Conservation (phyloP, 1,284 basidiomycete genomes). For the Ceratobasidium sp. region DNA sequence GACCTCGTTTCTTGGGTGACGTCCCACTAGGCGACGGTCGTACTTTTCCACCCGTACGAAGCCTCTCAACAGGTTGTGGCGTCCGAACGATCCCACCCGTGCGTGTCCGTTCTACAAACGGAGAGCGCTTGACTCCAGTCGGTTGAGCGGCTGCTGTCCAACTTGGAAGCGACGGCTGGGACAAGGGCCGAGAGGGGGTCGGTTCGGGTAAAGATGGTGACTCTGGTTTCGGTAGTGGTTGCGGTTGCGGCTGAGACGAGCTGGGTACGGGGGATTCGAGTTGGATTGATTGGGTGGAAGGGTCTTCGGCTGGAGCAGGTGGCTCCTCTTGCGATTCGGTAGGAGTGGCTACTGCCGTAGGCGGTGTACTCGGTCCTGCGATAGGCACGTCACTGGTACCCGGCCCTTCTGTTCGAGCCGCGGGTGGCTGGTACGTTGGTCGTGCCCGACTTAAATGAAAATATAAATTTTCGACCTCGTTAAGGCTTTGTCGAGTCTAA, state of each 20-base stretch:
- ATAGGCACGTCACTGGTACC: background rate
- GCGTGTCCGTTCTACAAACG: constrained; percentile 39
- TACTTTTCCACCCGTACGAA: constrained; percentile 40
- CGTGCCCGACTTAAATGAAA: constrained; percentile 71
- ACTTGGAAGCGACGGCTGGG: constrained; percentile 3
- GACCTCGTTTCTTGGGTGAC: constrained; percentile 41
- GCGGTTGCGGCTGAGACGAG: background rate
- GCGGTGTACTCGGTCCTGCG: constrained; percentile 16
- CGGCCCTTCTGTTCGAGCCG: background rate
- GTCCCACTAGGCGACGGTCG: constrained; percentile 7
- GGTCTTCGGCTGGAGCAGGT: background rate
- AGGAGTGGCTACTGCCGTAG: constrained; percentile 12
- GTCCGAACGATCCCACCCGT: constrained; percentile 38
- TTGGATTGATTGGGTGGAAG: constrained; percentile 19
- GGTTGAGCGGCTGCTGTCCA: no score
- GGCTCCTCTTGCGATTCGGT: constrained; percentile 5
- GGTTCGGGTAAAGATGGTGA: background rate
- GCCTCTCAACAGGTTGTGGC: constrained; percentile 30
- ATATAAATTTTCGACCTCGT: constrained; percentile 83
- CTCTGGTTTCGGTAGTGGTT: background rate
- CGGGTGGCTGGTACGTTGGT: constrained; percentile 9
- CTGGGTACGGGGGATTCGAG: constrained; percentile 9
- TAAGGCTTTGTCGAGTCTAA: constrained; percentile 67
- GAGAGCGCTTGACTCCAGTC: background rate
- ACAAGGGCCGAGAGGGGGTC: background rate